phyloP scores from a whole-genome alignment of 2,329 filamentous ascomycete genomes.

The Akanthomyces uredinophilus region DNA sequence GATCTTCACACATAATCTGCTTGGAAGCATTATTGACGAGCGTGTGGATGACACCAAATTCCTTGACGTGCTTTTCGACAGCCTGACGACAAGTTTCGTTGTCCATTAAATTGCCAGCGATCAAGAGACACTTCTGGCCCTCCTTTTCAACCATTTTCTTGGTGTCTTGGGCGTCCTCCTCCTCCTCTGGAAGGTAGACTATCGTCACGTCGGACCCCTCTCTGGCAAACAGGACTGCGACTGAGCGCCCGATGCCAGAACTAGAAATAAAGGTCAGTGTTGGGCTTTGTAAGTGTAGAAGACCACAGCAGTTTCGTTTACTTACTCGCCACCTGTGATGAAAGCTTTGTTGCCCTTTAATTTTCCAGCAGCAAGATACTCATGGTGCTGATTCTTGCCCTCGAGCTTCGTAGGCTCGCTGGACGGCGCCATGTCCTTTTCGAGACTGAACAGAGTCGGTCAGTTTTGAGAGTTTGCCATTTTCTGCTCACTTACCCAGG shows the following conservation, averaged over 20 bases:
- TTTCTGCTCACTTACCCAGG: conserved; percentile 28
- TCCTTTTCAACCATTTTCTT: conserved; percentile 47
- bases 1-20: conserved; percentile 48
- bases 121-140: conserved; percentile 40
- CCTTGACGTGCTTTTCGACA: conserved; percentile 48
- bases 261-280: conserved; percentile 23
- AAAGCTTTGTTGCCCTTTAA: conserved; percentile 45
- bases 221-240: conserved; percentile 51
- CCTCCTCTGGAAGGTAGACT: conserved; percentile 50
- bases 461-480: neutral
- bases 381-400: conserved; percentile 31
- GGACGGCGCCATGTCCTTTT: conserved; percentile 34
- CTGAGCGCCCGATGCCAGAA: conserved; percentile 49
- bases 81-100: conserved; percentile 44
- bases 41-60: conserved; percentile 41
- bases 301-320: neutral
- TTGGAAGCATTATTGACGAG: conserved; percentile 57
- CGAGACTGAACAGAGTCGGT: conserved; percentile 21
- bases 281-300: no score
- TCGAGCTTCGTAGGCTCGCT: conserved; percentile 38
- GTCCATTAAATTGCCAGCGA: conserved; percentile 45
- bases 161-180: conserved; percentile 50
- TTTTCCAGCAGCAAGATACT: conserved; percentile 42
- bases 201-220: conserved; percentile 55
- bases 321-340: conserved; percentile 53